phyloP scores from a whole-genome alignment of 257 asterid species.

The Solanum gracilifrons region DNA sequence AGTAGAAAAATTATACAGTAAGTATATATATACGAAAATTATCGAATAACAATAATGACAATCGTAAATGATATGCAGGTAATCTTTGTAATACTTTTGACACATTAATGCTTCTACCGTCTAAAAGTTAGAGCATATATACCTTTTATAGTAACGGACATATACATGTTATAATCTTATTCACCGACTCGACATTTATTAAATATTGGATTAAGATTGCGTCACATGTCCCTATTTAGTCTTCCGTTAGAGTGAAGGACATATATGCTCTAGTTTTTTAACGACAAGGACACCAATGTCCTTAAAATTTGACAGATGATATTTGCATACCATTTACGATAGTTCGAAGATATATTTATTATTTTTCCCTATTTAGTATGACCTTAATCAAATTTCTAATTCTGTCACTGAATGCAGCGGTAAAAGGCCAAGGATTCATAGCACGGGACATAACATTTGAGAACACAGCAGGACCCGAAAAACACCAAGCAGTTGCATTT shows the following conservation, averaged over 20 bases:
- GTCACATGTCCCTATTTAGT: no score
- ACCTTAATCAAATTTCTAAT: neutral
- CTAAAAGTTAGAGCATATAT: no score
- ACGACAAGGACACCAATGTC: no score
- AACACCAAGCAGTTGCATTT: slow-evolving; percentile 54
- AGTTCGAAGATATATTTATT: accelerated
- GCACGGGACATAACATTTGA: slow-evolving; percentile 51
- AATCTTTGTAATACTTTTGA: no score
- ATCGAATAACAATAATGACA: neutral
- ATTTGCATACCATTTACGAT: no score
- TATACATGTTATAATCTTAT: no score
- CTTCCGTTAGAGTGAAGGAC: no score
- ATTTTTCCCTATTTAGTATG: neutral
- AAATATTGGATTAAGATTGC: no score
- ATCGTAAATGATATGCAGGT: neutral
- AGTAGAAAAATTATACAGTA: neutral
- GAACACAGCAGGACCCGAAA: slow-evolving; percentile 55
- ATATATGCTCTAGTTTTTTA: no score
- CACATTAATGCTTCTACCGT: no score
- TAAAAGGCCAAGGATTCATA: slow-evolving; percentile 45
- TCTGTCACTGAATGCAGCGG: slow-evolving; percentile 15
- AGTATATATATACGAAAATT: neutral
- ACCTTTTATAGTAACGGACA: no score
- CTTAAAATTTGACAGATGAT: no score
- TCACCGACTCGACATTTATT: accelerated